A percentile compares a stretch with the other conserved stretches of the same genome.
Conservation (phyloP, 352 stramenopile genomes). For the Phytophthora melonis region DNA sequence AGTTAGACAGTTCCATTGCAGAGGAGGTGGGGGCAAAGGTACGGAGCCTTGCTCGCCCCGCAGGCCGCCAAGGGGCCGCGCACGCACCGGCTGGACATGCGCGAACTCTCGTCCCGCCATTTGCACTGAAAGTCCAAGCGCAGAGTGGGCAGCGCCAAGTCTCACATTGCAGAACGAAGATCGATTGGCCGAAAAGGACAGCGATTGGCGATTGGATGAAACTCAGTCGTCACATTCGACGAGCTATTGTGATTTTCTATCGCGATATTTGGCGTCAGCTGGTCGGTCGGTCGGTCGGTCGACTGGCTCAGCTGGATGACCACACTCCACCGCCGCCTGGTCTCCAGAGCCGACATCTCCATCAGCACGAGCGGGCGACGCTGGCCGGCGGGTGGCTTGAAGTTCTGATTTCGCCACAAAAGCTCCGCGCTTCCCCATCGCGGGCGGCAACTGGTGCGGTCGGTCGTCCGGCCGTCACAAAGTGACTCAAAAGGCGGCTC, state of each 20-base stretch:
- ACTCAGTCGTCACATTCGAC: neutral
- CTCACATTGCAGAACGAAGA: conserved; percentile 1
- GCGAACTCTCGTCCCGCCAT: conserved; percentile 78
- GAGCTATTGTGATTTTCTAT: neutral
- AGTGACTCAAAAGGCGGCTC: conserved; percentile 6
- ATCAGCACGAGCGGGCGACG: conserved; percentile 16
- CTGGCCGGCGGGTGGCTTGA: neutral
- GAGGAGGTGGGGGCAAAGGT: conserved; percentile 16
- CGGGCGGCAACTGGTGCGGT: neutral
- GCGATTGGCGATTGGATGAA: conserved; percentile 11
- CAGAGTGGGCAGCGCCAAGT: neutral
- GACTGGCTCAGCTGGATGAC: neutral
- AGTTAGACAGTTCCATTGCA: conserved; percentile 10
- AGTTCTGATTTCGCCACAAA: conserved; percentile 26
- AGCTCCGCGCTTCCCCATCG: conserved; percentile 22
- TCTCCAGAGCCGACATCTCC: neutral
- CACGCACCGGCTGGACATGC: conserved; percentile 77
- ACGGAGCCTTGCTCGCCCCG: neutral
- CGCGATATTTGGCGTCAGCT: neutral
- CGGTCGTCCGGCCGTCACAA: conserved; percentile 6
- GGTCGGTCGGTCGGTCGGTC: neutral
- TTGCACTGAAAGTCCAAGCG: conserved; percentile 10
- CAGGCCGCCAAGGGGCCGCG: neutral
- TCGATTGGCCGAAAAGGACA: conserved; percentile 39
- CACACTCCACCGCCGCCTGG: conserved; percentile 4